phyloP scores from a whole-genome alignment of 2,329 filamentous ascomycete species.

The Talaromyces atroroseus region DNA sequence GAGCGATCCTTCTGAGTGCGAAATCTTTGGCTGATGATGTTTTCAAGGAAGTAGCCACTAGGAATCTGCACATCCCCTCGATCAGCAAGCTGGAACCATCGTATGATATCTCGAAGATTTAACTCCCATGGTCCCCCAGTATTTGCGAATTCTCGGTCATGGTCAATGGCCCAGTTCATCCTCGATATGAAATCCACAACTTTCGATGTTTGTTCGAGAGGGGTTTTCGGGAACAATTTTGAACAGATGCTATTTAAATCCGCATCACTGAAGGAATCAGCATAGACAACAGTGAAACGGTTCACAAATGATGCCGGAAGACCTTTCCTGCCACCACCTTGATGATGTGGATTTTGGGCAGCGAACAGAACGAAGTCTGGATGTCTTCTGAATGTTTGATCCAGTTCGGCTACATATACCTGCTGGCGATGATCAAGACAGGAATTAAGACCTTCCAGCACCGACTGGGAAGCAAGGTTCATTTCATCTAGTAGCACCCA shows the following conservation, averaged over 20 bases:
- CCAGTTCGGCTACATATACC: slow-evolving; percentile 90
- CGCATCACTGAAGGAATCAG: slow-evolving; percentile 75
- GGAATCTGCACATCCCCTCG: slow-evolving; percentile 57
- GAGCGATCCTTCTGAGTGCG: slow-evolving; percentile 63
- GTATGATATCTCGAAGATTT: slow-evolving; percentile 81
- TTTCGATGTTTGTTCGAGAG: slow-evolving; percentile 54
- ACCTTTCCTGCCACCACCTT: slow-evolving; percentile 91
- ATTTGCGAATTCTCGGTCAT: slow-evolving; percentile 49
- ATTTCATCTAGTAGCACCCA: slow-evolving; percentile 98
- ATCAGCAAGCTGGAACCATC: slow-evolving; percentile 73
- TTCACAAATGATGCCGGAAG: slow-evolving; percentile 95
- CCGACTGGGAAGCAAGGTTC: slow-evolving; percentile 95
- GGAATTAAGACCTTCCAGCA: slow-evolving; percentile 91
- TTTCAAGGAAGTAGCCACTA: slow-evolving; percentile 69
- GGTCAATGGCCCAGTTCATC: slow-evolving; percentile 67
- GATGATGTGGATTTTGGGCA: slow-evolving; percentile 94
- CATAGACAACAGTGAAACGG: slow-evolving; percentile 95
- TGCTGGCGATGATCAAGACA: slow-evolving; percentile 95
- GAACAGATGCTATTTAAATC: slow-evolving; percentile 79
- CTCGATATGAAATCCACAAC: slow-evolving; percentile 75
- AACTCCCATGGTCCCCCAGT: slow-evolving; percentile 85
- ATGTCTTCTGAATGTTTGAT: slow-evolving; percentile 88
- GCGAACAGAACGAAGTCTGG: slow-evolving; percentile 91
- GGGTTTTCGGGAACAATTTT: slow-evolving; percentile 65
- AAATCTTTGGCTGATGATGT: slow-evolving; percentile 84